These are phyloP conservation scores for Salmacisia buchloeana DNA, from an alignment of 1,284 basidiomycete species.

Conservation along the genomic window DNA sequence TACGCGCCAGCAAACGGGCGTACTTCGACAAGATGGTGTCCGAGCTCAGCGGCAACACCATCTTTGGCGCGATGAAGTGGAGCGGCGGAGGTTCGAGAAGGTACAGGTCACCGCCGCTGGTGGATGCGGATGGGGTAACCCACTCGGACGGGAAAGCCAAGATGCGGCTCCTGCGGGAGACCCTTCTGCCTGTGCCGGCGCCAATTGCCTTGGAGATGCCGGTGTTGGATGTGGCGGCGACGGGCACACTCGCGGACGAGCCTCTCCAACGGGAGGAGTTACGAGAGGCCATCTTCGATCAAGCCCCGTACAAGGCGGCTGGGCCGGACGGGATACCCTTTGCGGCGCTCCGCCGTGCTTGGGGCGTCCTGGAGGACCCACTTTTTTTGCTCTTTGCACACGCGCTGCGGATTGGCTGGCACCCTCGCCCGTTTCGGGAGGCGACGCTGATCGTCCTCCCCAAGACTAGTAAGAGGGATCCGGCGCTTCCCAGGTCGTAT, in stretches of 20 bases:
- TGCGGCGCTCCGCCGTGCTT: not conserved
- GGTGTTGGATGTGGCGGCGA: not conserved
- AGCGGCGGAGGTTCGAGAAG: too few species aligned
- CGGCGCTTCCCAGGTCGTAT: not conserved
- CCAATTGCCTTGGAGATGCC: not conserved
- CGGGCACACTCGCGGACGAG: not conserved
- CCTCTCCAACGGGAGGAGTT: not conserved
- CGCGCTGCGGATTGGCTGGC: not conserved
- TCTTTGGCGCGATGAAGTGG: too few species aligned
- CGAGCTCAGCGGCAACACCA: too few species aligned
- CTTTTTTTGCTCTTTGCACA: not conserved
- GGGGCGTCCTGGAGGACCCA: not conserved
- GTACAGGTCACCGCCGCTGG: too few species aligned
- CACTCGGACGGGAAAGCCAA: too few species aligned
- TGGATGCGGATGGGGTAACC: too few species aligned
- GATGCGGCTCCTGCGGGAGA: not conserved
- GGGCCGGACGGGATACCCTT: not conserved
- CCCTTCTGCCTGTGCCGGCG: not conserved
- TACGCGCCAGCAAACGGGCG: too few species aligned
- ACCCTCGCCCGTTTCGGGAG: not conserved
- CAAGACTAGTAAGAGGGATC: not conserved
- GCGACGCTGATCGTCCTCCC: not conserved
- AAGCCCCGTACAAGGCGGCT: not conserved
- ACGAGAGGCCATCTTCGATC: not conserved
- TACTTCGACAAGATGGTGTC: too few species aligned